Percentiles rank a stretch among this genome's conserved stretches.
Conservation (phyloP, 129 eudicot species). For the Solidago caesia region DNA sequence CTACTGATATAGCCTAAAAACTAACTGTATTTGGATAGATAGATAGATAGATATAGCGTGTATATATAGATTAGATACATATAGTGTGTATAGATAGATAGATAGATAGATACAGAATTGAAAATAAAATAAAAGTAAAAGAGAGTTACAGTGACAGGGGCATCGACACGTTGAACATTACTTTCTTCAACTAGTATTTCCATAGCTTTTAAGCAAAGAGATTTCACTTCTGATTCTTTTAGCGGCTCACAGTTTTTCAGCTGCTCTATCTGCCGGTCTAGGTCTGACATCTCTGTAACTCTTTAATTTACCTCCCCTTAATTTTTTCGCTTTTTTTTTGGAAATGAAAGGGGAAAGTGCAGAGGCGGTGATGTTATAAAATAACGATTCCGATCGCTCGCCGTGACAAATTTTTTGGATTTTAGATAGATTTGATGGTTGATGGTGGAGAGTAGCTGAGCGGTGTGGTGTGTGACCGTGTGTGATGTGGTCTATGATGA, state of each 20-base stretch:
- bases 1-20: too few relatives aligned
- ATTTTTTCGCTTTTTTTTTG: background rate
- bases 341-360: background rate
- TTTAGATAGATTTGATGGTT: slow-evolving; percentile 12
- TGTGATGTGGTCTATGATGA: background rate
- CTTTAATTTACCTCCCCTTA: slow-evolving; percentile 7
- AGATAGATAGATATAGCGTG: background rate
- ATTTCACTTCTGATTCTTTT: slow-evolving; percentile 84
- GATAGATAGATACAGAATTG: background rate
- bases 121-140: background rate
- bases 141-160: slow-evolving; percentile 80
- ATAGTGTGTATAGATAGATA: background rate
- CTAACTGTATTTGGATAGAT: background rate
- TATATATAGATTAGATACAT: background rate
- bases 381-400: slow-evolving; percentile 19
- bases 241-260: slow-evolving; percentile 90
- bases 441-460: background rate
- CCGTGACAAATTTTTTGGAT: background rate
- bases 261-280: slow-evolving; percentile 97
- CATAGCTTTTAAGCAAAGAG: slow-evolving; percentile 96
- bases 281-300: slow-evolving; percentile 64
- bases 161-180: slow-evolving; percentile 95
- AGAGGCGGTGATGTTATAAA: slow-evolving; percentile 7
- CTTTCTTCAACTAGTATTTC: slow-evolving; percentile 98
- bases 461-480: too few relatives aligned